These are phyloP conservation scores for Ganoderma resinaceum DNA, from an alignment of 1,284 basidiomycete genomes.

Conservation along the genomic window DNA sequence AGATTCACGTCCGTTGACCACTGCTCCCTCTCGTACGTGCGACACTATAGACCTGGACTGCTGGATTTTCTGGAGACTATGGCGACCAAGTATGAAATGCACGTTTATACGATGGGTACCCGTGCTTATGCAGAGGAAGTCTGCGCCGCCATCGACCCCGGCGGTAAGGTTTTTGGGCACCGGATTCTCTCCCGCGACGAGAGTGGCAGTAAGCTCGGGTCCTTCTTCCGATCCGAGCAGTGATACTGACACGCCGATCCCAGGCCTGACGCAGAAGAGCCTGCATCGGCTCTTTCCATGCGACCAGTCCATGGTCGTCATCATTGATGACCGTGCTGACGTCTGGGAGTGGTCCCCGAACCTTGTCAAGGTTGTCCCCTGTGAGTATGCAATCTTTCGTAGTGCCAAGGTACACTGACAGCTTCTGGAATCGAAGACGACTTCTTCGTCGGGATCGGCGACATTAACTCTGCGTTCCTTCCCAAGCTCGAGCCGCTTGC, in stretches of 20 bases:
- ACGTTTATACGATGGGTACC: conserved; percentile 99
- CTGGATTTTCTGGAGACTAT: conserved; percentile 77
- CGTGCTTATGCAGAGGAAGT: conserved; percentile 96
- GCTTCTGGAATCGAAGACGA: conserved; percentile 67
- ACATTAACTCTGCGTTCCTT: conserved; percentile 95
- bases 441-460: conserved; percentile 98
- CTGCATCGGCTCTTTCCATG: conserved; percentile 92
- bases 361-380: conserved; percentile 95
- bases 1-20: neutral
- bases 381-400: conserved; percentile 54
- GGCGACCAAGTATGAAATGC: conserved; percentile 92
- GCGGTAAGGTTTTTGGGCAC: conserved; percentile 85
- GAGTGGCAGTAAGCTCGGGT: conserved; percentile 79
- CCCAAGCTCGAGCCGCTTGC: conserved; percentile 73
- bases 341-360: conserved; percentile 98
- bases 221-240: neutral
- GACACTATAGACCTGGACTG: conserved; percentile 80
- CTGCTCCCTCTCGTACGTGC: conserved; percentile 3
- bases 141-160: conserved; percentile 92
- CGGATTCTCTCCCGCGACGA: conserved; percentile 94
- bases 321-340: conserved; percentile 97
- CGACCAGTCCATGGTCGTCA: conserved; percentile 98
- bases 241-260: conserved; percentile 7
- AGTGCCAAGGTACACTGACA: conserved; percentile 8
- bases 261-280: conserved; percentile 90